Base-by-base conservation (phyloP, 2,329 filamentous ascomycete species). In the Chaetoscypha palmicola region DNA sequence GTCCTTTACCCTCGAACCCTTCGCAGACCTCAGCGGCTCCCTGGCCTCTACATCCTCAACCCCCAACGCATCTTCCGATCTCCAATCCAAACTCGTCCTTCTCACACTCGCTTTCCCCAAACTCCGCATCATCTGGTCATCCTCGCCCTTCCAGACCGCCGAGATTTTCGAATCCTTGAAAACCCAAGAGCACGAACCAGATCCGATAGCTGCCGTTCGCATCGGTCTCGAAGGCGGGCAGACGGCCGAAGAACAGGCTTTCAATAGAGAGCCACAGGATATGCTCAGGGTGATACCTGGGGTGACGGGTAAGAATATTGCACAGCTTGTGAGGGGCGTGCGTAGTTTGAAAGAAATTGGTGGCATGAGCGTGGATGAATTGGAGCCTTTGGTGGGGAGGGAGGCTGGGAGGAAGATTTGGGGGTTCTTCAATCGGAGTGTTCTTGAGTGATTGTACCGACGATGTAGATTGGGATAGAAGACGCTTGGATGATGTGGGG, bases 101-200 rank as follows among this genome's bases (percentile, higher is more conserved):
- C 75, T 98, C 16, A 96, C 90, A 0, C 76, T 98, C 4, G 86
- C 91, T 0, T 98, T 97, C 57, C 92, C 92, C 0, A 79, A 79
- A 17, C 74, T 98, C 38, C 83, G 87, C 52, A 85, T 98, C 55
- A 88, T 98, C 56, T 98, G 92, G 92, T 92, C 86, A 7, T 86
- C 79, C 7, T 89, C 83, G 9, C 91, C 92, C 0, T 95, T 94
- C 61, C 90, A 98, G 64, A 97, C 92, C 0, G 92, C 92, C 1
- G 90, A 97, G 68, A 97, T 98, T 50, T 97, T 98, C 62, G 83
- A 90, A 57, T 83, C 88, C 53, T 76, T 98, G 43, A 98, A 98
- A 69, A 84, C 88, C 53, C 83, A 89, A 57, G 84, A 91, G 56
- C 73, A 82, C 2, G 92, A 98, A 65, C 92, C 92, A 0, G 90